phyloP scores from a whole-genome alignment of 768 basidiomycete genomes.

The Myochromella boudieri region DNA sequence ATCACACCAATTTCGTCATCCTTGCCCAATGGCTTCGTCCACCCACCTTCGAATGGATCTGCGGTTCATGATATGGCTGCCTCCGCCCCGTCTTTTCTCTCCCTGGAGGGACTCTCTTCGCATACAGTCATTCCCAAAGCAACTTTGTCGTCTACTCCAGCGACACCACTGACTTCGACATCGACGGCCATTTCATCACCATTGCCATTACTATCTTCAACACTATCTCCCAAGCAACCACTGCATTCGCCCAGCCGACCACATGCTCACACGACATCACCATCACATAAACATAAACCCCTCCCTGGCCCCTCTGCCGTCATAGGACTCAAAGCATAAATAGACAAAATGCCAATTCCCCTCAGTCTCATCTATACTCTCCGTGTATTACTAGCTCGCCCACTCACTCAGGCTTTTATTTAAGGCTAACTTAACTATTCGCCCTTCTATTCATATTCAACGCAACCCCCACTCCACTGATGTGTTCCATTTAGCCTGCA shows the following conservation, averaged over 20 bases:
- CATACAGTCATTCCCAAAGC: not conserved
- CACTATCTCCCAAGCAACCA: slow-evolving; percentile 15
- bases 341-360: not conserved
- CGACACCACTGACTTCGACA: slow-evolving; percentile 4
- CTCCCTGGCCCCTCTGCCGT: slow-evolving; percentile 20
- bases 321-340: slow-evolving; percentile 29
- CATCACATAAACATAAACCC: slow-evolving; percentile 21
- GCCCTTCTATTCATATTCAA: not conserved
- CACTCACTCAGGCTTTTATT: not conserved
- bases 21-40: slow-evolving; percentile 16
- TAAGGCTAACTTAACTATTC: slow-evolving; percentile 3
- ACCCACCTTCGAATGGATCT: slow-evolving; percentile 8
- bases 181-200: slow-evolving; percentile 5
- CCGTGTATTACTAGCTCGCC: slow-evolving; percentile 16
- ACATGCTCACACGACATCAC: slow-evolving; percentile 23
- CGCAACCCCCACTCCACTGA: too few relatives aligned
- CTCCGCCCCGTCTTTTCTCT: slow-evolving; percentile 16
- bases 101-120: slow-evolving; percentile 6
- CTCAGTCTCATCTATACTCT: not conserved
- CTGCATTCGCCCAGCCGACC: too few relatives aligned
- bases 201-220: slow-evolving; percentile 7
- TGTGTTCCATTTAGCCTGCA: too few relatives aligned
- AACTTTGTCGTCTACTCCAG: not conserved
- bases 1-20: slow-evolving; percentile 7
- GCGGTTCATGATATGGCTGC: slow-evolving; percentile 11